Conservation (phyloP, 345 rosid genomes). For the Dovyalis caffra region DNA sequence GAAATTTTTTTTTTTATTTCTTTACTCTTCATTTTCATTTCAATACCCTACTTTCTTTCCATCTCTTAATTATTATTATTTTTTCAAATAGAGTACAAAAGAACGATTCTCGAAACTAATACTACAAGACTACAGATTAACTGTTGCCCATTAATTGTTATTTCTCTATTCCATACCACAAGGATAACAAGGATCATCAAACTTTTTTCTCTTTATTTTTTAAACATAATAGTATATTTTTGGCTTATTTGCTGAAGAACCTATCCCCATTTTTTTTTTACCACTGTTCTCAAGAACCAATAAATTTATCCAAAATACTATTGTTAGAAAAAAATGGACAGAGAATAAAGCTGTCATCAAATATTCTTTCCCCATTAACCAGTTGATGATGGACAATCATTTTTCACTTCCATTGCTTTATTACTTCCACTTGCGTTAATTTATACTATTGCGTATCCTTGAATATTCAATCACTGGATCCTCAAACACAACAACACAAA, state of each 20-base stretch:
- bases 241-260: not conserved
- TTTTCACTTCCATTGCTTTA: too few relatives aligned
- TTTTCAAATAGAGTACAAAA: too few relatives aligned
- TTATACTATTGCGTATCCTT: not conserved
- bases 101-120: too few relatives aligned
- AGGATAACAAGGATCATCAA: not conserved
- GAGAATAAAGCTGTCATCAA: not conserved
- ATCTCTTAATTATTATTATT: too few relatives aligned
- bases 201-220: not conserved
- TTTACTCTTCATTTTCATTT: not conserved
- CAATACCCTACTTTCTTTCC: too few relatives aligned
- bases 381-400: not conserved
- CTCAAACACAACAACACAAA: not conserved
- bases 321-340: too few relatives aligned
- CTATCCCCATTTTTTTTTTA: not conserved
- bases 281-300: not conserved
- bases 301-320: not conserved
- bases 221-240: not conserved
- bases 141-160: too few relatives aligned
- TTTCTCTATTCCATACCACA: too few relatives aligned
- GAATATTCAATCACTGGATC: not conserved
- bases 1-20: too few relatives aligned
- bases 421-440: too few relatives aligned
- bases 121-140: too few relatives aligned
- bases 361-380: slow-evolving; percentile 3